Conservation (phyloP, 768 basidiomycete genomes). For the Leucosporidium creatinivorum region DNA sequence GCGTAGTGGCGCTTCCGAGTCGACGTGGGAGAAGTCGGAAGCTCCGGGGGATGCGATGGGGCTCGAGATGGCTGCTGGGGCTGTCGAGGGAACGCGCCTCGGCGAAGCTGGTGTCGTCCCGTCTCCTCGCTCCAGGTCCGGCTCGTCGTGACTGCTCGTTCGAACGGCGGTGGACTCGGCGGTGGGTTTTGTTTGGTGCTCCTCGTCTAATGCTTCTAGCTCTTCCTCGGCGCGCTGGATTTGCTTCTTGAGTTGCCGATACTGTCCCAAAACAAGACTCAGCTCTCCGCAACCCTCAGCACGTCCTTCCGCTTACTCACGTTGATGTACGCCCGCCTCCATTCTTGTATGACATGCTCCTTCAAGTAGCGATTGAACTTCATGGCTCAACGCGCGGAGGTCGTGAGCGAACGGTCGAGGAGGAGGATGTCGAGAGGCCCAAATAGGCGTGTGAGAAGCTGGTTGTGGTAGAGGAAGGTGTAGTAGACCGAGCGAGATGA, state of each 20-base stretch:
- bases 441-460: no score
- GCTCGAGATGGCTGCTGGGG: neutral
- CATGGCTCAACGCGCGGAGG: neutral
- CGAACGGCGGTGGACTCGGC: neutral
- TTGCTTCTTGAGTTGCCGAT: conserved; percentile 30
- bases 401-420: no score
- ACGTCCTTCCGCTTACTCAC: neutral
- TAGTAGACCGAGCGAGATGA: no score
- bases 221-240: conserved; percentile 22
- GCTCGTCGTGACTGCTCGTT: neutral
- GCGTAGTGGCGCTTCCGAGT: neutral
- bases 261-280: conserved; percentile 1
- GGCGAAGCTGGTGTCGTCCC: no score
- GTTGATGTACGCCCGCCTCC: conserved; percentile 16
- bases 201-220: neutral
- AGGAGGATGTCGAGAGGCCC: no score
- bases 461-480: no score
- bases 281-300: neutral
- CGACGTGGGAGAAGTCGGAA: neutral
- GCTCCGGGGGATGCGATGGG: neutral
- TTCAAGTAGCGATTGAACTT: conserved; percentile 25
- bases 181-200: neutral
- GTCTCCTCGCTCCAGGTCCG: neutral
- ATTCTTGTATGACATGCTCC: conserved; percentile 22
- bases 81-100: no score